These are phyloP conservation scores for Rhododendron ferrugineum DNA, from an alignment of 148 eudicot species.

Conservation along the genomic window DNA sequence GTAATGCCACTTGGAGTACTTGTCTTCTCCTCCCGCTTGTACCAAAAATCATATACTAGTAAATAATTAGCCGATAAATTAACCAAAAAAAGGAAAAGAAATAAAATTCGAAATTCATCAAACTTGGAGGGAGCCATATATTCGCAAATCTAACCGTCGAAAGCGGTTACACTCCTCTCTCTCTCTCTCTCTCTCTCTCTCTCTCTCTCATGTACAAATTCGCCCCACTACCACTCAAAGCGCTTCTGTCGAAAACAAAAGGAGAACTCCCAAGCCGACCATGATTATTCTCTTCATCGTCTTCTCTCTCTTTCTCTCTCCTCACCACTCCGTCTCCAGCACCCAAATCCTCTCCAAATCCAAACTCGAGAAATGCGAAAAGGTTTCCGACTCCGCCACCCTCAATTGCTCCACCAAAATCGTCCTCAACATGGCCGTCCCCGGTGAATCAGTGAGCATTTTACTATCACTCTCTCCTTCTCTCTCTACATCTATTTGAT, in stretches of 20 bases:
- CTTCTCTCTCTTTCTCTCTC: neutral
- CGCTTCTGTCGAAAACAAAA: neutral
- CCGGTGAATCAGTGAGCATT: slow-evolving; percentile 61
- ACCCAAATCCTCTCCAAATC: slow-evolving; percentile 82
- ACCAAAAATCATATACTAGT: no score
- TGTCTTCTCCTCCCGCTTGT: no score
- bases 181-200: no score
- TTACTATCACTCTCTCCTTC: neutral
- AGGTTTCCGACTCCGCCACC: slow-evolving; percentile 24
- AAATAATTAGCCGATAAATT: no score
- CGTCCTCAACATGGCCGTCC: slow-evolving; percentile 72
- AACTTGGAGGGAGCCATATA: neutral
- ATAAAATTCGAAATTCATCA: neutral
- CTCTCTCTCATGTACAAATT: neutral
- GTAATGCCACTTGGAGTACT: no score
- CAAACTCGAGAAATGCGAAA: slow-evolving; percentile 81
- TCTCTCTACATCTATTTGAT: neutral
- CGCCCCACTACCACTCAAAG: neutral
- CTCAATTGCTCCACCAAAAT: slow-evolving; percentile 83
- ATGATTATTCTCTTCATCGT: neutral
- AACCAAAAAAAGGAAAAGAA: no score
- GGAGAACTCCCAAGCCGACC: neutral
- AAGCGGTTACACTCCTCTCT: no score
- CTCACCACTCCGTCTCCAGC: slow-evolving; percentile 2
- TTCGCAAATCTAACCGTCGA: neutral